Evolutionary conservation across 805 yeast species (phyloP).

Genomic region (Pichia californica): DNA sequence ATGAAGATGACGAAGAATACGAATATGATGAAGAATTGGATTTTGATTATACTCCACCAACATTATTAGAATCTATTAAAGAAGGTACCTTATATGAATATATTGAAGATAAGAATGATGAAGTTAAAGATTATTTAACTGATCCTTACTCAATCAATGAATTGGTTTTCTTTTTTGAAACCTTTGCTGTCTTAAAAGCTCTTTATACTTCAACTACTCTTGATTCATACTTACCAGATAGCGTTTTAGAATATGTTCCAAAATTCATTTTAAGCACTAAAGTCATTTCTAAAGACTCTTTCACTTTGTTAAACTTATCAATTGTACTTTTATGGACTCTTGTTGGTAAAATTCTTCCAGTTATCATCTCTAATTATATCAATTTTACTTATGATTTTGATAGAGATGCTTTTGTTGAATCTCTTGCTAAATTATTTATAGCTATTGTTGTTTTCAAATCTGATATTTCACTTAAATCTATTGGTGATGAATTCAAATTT

Average conservation of each 20-base stretch:
- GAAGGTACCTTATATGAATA: conserved; percentile 14
- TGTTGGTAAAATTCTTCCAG: conserved; percentile 36
- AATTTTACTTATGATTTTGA: conserved; percentile 49
- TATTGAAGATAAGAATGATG: conserved; percentile 21
- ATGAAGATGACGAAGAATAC: conserved; percentile 41
- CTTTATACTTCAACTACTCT: conserved; percentile 16
- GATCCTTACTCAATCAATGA: conserved; percentile 29
- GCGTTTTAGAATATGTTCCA: conserved; percentile 22
- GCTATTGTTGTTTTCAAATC: conserved; percentile 32
- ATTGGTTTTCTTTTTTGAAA: conserved; percentile 21
- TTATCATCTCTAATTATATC: conserved; percentile 40
- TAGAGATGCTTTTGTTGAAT: conserved; percentile 47
- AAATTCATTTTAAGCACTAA: conserved; percentile 16
- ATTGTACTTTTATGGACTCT: conserved; percentile 36
- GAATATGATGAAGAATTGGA: conserved; percentile 14
- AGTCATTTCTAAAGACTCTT: conserved; percentile 33
- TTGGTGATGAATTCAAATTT: conserved; percentile 28
- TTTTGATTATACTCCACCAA: conserved; percentile 8
- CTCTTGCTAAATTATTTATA: conserved; percentile 39
- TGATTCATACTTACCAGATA: conserved; percentile 20
- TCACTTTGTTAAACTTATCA: conserved; percentile 28
- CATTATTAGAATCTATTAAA: conserved; percentile 9
- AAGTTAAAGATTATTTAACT: conserved; percentile 27
- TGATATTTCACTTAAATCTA: conserved; percentile 17
- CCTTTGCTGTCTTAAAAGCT: conserved; percentile 14